These are phyloP conservation scores for Primulina tabacum DNA, from an alignment of 257 asterid genomes.

Conservation along the genomic window DNA sequence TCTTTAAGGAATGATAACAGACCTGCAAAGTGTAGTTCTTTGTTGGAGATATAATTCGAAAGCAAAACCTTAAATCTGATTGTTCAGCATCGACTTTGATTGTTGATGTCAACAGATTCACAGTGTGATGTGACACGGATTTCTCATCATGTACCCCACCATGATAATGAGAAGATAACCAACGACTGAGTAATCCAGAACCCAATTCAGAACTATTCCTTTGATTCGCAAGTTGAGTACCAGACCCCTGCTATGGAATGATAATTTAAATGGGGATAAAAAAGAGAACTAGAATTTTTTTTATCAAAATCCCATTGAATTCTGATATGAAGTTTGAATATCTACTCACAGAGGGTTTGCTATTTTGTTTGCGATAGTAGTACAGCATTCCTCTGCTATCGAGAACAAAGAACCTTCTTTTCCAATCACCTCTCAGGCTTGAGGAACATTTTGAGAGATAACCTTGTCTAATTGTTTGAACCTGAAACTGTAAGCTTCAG, in stretches of 20 bases:
- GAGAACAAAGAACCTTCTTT: constrained; percentile 98
- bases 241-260: constrained; percentile 58
- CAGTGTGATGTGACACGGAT: constrained; percentile 99
- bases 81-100: constrained; percentile 99
- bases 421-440: constrained; percentile 97
- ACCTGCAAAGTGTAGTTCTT: constrained; percentile 98
- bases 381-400: constrained; percentile 99
- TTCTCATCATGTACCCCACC: constrained; percentile 99
- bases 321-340: constrained; percentile 15
- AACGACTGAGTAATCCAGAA: constrained; percentile 89
- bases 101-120: constrained; percentile 92
- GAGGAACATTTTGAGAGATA: constrained; percentile 97
- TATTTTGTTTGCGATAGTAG: constrained; percentile 92
- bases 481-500: constrained; percentile 58
- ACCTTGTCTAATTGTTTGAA: constrained; percentile 98
- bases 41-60: constrained; percentile 96
- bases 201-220: constrained; percentile 96
- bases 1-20: constrained; percentile 26
- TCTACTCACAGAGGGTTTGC: constrained; percentile 94
- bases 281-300: not conserved
- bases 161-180: constrained; percentile 95
- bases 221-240: constrained; percentile 81
- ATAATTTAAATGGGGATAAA: constrained; percentile 15
- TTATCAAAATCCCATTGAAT: not conserved
- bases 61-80: constrained; percentile 97